These are phyloP conservation scores for Trichoderma sp. DNA, from an alignment of 2,329 filamentous ascomycete genomes.

Conservation along the genomic window DNA sequence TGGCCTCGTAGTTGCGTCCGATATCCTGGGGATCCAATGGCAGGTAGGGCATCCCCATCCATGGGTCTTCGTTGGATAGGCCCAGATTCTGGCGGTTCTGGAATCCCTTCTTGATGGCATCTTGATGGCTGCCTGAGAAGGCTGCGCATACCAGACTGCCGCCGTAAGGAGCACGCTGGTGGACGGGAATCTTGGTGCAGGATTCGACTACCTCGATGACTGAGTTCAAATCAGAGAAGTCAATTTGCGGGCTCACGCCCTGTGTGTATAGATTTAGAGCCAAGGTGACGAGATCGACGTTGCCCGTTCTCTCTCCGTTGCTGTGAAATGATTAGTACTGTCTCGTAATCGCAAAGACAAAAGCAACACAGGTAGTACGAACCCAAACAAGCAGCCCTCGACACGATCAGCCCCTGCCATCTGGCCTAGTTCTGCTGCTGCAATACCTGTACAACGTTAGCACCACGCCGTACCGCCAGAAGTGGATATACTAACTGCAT, in stretches of 20 bases:
- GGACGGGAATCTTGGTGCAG: conserved; percentile 6
- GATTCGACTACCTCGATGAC: conserved; percentile 7
- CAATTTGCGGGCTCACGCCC: background rate
- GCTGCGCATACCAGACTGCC: conserved; percentile 3
- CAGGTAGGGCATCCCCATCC: conserved; percentile 1
- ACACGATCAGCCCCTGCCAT: conserved; percentile 6
- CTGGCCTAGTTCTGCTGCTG: conserved; percentile 10
- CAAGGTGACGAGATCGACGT: conserved; percentile 8
- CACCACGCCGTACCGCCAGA: background rate
- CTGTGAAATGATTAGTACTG: background rate
- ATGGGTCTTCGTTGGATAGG: background rate
- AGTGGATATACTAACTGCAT: background rate
- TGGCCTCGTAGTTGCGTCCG: conserved; percentile 6
- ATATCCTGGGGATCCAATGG: conserved; percentile 6
- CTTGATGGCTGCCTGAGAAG: conserved; percentile 9
- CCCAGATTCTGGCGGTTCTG: background rate
- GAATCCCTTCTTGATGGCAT: conserved; percentile 7
- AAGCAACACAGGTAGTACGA: background rate
- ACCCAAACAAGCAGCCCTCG: conserved; percentile 9
- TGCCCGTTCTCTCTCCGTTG: conserved; percentile 8
- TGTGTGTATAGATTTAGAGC: conserved; percentile 6
- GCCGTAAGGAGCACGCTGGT: conserved; percentile 5
- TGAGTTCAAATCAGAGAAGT: conserved; percentile 1
- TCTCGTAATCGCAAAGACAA: background rate
- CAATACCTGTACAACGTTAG: conserved; percentile 1